A percentile compares a stretch with the other conserved stretches of the same genome.
phyloP scores from a whole-genome alignment of 495 filamentous ascomycete genomes.

The Neurospora sp. region DNA sequence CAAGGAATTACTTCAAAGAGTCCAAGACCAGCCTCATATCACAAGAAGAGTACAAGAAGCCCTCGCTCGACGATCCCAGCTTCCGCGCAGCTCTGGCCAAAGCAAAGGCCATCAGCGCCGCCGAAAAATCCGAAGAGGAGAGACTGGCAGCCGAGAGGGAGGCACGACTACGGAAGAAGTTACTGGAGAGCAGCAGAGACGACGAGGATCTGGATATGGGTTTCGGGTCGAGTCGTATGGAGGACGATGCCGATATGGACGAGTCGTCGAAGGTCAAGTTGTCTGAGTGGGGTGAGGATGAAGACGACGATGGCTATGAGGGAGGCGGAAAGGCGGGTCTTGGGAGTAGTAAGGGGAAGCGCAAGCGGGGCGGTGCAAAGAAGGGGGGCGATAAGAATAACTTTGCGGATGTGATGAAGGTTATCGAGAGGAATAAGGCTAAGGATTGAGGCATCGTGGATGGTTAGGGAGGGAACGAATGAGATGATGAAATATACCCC shows the following conservation, averaged over 20 bases:
- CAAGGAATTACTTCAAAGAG: slow-evolving; percentile 51
- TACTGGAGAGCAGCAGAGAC: slow-evolving; percentile 70
- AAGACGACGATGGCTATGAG: slow-evolving; percentile 44
- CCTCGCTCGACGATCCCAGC: slow-evolving; percentile 58
- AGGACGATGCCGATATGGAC: slow-evolving; percentile 62
- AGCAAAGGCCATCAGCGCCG: slow-evolving; percentile 58
- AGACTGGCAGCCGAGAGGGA: slow-evolving; percentile 38
- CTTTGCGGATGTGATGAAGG: slow-evolving; percentile 67
- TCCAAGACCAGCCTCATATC: slow-evolving; percentile 33
- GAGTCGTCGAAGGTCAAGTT: slow-evolving; percentile 50
- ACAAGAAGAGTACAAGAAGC: slow-evolving; percentile 36
- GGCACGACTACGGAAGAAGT: slow-evolving; percentile 60
- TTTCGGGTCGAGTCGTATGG: slow-evolving; percentile 76
- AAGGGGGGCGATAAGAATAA: slow-evolving; percentile 75
- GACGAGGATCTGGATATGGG: slow-evolving; percentile 89
- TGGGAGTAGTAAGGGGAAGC: slow-evolving; percentile 46
- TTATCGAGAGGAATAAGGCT: slow-evolving; percentile 55
- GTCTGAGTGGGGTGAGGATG: slow-evolving; percentile 51
- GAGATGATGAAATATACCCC: neutral
- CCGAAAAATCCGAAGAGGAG: slow-evolving; percentile 35
- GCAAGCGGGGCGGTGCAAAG: slow-evolving; percentile 79
- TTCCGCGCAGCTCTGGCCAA: slow-evolving; percentile 78
- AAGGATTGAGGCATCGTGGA: neutral
- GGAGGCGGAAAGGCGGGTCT: slow-evolving; percentile 35
- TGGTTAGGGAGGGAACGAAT: neutral